phyloP scores from a whole-genome alignment of 108 stramenopile species.

The Skeletonema tropicum region DNA sequence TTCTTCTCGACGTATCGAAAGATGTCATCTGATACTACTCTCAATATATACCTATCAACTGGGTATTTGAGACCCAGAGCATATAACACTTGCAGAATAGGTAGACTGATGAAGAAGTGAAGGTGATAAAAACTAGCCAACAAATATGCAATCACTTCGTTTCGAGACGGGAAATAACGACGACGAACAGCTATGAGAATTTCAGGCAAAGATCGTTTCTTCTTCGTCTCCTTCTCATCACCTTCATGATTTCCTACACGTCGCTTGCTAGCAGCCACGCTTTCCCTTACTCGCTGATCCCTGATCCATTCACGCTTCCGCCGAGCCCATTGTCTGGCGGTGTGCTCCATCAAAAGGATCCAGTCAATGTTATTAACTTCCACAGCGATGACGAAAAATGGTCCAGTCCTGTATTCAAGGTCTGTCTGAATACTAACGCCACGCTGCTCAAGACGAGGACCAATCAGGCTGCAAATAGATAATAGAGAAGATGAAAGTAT shows the following conservation, averaged over 20 bases:
- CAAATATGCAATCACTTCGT: slow-evolving; percentile 60
- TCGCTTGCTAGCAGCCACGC: slow-evolving; percentile 18
- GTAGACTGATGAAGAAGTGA: slow-evolving; percentile 66
- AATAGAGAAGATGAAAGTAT: background rate
- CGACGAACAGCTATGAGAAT: slow-evolving; percentile 8
- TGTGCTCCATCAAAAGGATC: slow-evolving; percentile 59
- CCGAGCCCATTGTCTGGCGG: slow-evolving; percentile 44
- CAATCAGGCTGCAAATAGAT: slow-evolving; percentile 50
- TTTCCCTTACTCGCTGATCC: slow-evolving; percentile 20
- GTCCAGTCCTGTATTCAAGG: slow-evolving; percentile 81
- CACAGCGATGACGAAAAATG: slow-evolving; percentile 81
- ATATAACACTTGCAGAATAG: slow-evolving; percentile 65
- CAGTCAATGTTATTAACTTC: slow-evolving; percentile 74
- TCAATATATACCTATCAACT: slow-evolving; percentile 68
- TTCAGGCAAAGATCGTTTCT: slow-evolving; percentile 7
- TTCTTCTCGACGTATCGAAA: slow-evolving; percentile 80
- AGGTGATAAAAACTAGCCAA: slow-evolving; percentile 55
- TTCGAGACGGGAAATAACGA: slow-evolving; percentile 48
- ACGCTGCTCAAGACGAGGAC: slow-evolving; percentile 61
- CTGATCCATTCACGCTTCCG: slow-evolving; percentile 29
- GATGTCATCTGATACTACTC: slow-evolving; percentile 71
- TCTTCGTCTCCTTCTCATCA: slow-evolving; percentile 15
- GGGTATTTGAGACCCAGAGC: slow-evolving; percentile 44
- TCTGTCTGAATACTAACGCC: slow-evolving; percentile 81
- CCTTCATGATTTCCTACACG: background rate